Evolutionary conservation across 2,329 filamentous ascomycete genomes (phyloP).

Genomic region (Davidsoniella eucalypti): DNA sequence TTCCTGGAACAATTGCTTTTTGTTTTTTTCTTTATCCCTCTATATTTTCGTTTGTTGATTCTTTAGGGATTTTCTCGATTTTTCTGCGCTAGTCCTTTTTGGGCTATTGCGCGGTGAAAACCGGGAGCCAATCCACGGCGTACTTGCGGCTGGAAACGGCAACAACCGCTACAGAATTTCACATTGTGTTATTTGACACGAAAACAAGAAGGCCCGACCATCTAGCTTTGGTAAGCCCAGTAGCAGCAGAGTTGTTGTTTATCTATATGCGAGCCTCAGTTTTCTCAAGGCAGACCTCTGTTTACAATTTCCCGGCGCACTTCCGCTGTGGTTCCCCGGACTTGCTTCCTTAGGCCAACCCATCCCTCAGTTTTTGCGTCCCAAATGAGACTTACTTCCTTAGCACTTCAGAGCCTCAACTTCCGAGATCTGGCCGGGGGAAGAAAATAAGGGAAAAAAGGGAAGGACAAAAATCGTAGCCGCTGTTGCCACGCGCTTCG

Average conservation of each 20-base stretch:
- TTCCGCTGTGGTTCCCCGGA: no score
- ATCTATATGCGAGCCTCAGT: neutral
- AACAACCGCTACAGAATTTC: neutral
- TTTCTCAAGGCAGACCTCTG: no score
- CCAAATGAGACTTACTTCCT: neutral
- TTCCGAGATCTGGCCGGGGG: no score
- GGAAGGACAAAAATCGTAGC: neutral
- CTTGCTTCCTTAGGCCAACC: no score
- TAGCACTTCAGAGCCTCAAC: neutral
- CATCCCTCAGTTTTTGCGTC: no score
- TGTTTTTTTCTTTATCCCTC: neutral
- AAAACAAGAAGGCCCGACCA: constrained; percentile 7
- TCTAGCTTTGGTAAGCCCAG: neutral
- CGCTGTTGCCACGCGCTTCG: neutral
- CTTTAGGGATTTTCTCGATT: neutral
- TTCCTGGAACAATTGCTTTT: no score
- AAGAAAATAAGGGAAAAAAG: neutral
- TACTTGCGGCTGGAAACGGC: constrained; percentile 8
- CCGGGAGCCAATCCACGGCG: neutral
- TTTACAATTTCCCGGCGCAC: no score
- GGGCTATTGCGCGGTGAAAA: constrained; percentile 3
- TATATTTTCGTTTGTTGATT: neutral
- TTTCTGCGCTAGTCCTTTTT: constrained; percentile 4
- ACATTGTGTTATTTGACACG: neutral
- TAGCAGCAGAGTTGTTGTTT: neutral